phyloP scores from a whole-genome alignment of 1,284 basidiomycete species.

The Ustilago curta region DNA sequence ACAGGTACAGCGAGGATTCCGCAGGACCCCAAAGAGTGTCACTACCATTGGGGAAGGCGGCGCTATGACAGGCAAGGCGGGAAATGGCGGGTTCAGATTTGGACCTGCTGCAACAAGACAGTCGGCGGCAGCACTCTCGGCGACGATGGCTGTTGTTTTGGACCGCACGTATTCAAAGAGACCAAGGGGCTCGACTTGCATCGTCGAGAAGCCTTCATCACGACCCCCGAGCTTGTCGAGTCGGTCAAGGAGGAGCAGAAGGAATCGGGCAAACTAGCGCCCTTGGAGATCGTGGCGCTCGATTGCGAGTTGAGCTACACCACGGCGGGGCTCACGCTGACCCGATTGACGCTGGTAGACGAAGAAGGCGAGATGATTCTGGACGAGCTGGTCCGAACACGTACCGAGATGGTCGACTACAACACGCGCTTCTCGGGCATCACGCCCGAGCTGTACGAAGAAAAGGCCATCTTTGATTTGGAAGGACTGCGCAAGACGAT shows the following conservation, averaged over 20 bases:
- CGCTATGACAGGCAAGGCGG: constrained; percentile 48
- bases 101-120: constrained; percentile 61
- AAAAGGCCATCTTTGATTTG: constrained; percentile 49
- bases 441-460: constrained; percentile 50
- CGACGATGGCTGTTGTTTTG: constrained; percentile 57
- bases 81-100: constrained; percentile 44
- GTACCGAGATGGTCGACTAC: constrained; percentile 59
- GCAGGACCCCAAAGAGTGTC: constrained; percentile 53
- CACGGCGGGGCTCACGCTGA: constrained; percentile 62
- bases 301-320: constrained; percentile 67
- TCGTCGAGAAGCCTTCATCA: constrained; percentile 57
- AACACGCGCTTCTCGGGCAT: constrained; percentile 67
- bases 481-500: constrained; percentile 47
- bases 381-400: constrained; percentile 57
- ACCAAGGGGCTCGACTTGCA: constrained; percentile 54
- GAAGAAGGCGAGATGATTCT: constrained; percentile 58
- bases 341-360: constrained; percentile 63
- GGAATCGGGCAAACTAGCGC: constrained; percentile 1
- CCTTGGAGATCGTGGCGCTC: constrained; percentile 60
- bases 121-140: constrained; percentile 52
- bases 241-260: constrained; percentile 13
- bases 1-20: constrained; percentile 26
- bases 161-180: constrained; percentile 67
- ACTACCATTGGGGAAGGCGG: constrained; percentile 61
- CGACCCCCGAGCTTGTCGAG: constrained; percentile 31